Evolutionary conservation across 2,329 filamentous ascomycete genomes (phyloP), one percentile per base, ranked within the genome.

Genomic region (Ophiostoma sp.): DNA sequence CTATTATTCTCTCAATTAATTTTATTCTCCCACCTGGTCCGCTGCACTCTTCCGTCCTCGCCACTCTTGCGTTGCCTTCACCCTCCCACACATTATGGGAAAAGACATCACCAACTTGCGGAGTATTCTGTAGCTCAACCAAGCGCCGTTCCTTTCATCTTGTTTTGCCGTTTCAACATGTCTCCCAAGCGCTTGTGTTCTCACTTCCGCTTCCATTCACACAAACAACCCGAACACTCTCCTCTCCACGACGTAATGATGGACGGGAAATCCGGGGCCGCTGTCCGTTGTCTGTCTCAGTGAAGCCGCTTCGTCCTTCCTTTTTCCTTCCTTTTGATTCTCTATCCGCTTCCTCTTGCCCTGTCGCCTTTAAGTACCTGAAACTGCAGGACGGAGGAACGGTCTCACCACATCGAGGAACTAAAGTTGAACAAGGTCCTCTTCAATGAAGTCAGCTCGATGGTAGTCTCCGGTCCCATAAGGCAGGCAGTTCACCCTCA

Each of bases 61-160:
- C 61, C 61, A 66, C 61, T 28, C 61, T 45, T 66, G 61, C 36
- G 61, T 66, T 28, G 22, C 36, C 36, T 66, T 45, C 36, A 45
- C 61, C 61, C 61, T 66, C 61, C 61, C 36, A 45, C 61, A 66
- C 57, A 1, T 59, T 59, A 25, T 22, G 22, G 15, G 15, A 17
- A 42, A 42, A 17, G 42, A 4, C 42, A 19, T 28, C 50, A 28
- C 25, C 12, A 36, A 36, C 19, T 25, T n/a, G 50, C 25, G n/a
- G n/a, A n/a, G n/a, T n/a, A n/a, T 22, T 52, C 9, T 52, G 50
- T 8, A 22, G n/a, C 25, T 55, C 50, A 11, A 25, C 9, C 59
- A 42, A 42, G 19, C 59, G 59, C 59, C 55, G 15, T 39, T n/a
- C 59, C 57, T 64, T 64, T 64, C 59, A 64, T 64, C 59, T 64